These are phyloP conservation scores for Panellus pusillus DNA, from an alignment of 768 basidiomycete genomes.

Conservation along the genomic window DNA sequence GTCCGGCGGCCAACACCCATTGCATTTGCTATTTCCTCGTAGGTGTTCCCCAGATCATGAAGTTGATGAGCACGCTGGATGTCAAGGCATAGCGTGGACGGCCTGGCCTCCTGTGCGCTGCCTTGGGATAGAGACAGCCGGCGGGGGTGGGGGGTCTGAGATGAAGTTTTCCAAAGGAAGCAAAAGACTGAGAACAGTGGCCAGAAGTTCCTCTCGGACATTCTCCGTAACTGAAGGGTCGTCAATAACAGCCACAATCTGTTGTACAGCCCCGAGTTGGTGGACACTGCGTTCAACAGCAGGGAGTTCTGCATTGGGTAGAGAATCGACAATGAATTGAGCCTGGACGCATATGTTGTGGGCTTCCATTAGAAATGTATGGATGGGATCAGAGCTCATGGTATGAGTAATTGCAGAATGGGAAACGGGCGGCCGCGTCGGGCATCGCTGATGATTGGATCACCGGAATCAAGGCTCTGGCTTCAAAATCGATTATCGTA, in stretches of 20 bases:
- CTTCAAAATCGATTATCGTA: too few relatives aligned
- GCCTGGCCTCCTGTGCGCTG: neutral
- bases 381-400: neutral
- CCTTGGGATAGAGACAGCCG: neutral
- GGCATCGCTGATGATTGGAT: too few relatives aligned
- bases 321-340: slow-evolving; percentile 1
- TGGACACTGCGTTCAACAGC: slow-evolving; percentile 8
- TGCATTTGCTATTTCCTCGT: slow-evolving; percentile 6
- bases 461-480: too few relatives aligned
- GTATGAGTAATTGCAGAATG: too few relatives aligned
- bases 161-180: slow-evolving; percentile 2
- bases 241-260: slow-evolving; percentile 5
- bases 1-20: slow-evolving; percentile 12
- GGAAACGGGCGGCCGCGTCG: too few relatives aligned
- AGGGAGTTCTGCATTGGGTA: slow-evolving; percentile 15
- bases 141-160: neutral
- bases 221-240: slow-evolving; percentile 1
- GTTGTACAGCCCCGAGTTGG: slow-evolving; percentile 12
- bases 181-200: neutral
- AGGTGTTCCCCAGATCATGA: slow-evolving; percentile 16
- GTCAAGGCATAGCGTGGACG: slow-evolving; percentile 3
- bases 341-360: neutral
- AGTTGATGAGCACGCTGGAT: neutral
- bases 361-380: slow-evolving; percentile 1
- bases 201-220: neutral